These are phyloP conservation scores for Talaromyces sp. DNA, from an alignment of 2,329 filamentous ascomycete genomes.

Conservation along the genomic window DNA sequence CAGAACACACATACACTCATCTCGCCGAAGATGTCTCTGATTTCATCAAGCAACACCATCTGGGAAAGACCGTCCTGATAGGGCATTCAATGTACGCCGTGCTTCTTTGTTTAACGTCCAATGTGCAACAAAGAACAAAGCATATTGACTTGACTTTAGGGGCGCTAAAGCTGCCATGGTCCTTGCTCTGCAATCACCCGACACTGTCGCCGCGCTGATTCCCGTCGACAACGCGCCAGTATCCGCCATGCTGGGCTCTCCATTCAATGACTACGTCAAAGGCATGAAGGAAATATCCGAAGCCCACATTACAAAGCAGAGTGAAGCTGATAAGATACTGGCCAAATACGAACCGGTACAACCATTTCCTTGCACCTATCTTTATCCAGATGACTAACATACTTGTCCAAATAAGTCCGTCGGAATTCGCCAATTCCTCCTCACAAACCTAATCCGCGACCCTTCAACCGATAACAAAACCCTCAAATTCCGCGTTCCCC, in stretches of 20 bases:
- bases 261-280: slow-evolving; percentile 75
- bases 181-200: slow-evolving; percentile 68
- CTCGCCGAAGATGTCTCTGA: slow-evolving; percentile 80
- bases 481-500: slow-evolving; percentile 74
- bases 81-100: slow-evolving; percentile 80
- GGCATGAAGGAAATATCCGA: slow-evolving; percentile 81
- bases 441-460: slow-evolving; percentile 72
- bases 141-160: slow-evolving; percentile 44
- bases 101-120: neutral
- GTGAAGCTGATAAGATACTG: slow-evolving; percentile 77
- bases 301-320: slow-evolving; percentile 62
- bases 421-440: slow-evolving; percentile 81
- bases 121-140: too few relatives aligned
- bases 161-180: slow-evolving; percentile 93
- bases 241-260: slow-evolving; percentile 68
- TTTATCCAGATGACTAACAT: neutral
- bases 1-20: slow-evolving; percentile 71
- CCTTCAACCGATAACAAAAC: slow-evolving; percentile 51
- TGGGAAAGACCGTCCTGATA: slow-evolving; percentile 73
- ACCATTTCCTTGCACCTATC: too few relatives aligned
- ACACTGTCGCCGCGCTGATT: slow-evolving; percentile 66
- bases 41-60: slow-evolving; percentile 69
- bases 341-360: slow-evolving; percentile 65
- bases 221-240: slow-evolving; percentile 91
- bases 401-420: slow-evolving; percentile 47